Conservation (phyloP, 345 rosid species). For the Aquilaria malaccensis region DNA sequence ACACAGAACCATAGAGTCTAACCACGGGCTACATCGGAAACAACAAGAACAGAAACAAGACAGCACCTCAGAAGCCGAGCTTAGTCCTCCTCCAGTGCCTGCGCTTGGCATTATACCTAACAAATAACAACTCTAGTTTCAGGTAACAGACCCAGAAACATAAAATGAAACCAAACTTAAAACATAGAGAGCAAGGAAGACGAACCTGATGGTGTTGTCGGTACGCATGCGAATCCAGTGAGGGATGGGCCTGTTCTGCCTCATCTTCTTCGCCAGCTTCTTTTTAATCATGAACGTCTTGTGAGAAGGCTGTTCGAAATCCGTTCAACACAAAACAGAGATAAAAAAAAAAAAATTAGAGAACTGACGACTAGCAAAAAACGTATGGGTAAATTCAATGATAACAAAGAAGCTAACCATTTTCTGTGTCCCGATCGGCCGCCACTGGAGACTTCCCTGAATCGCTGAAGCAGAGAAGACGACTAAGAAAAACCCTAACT, state of each 20-base stretch:
- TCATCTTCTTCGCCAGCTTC: constrained; percentile 77
- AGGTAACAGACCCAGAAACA: not conserved
- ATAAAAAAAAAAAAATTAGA: not conserved
- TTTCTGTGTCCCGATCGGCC: too few relatives aligned
- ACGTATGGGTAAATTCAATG: too few relatives aligned
- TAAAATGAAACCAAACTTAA: not conserved
- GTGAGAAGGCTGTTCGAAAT: constrained; percentile 72
- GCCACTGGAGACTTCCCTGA: too few relatives aligned
- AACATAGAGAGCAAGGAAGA: not conserved
- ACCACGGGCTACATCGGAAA: constrained; percentile 4
- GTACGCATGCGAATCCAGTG: constrained; percentile 69
- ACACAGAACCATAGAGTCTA: constrained; percentile 7
- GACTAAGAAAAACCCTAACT: too few relatives aligned
- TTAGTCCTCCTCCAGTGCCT: constrained; percentile 72
- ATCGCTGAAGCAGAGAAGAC: too few relatives aligned
- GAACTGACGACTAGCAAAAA: not conserved
- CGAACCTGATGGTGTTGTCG: constrained; percentile 58
- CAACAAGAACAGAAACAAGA: not conserved
- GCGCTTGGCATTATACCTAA: constrained; percentile 60
- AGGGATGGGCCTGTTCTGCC: constrained; percentile 74
- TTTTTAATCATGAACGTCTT: constrained; percentile 78
- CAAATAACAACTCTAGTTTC: not conserved
- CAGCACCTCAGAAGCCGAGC: constrained; percentile 48
- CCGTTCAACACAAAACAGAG: not conserved
- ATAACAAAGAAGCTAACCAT: too few relatives aligned